Evolutionary conservation across 176 grass and related monocot genomes (phyloP), one percentile per base, ranked within the genome.

Genomic region (Rhynchospora tenuis): DNA sequence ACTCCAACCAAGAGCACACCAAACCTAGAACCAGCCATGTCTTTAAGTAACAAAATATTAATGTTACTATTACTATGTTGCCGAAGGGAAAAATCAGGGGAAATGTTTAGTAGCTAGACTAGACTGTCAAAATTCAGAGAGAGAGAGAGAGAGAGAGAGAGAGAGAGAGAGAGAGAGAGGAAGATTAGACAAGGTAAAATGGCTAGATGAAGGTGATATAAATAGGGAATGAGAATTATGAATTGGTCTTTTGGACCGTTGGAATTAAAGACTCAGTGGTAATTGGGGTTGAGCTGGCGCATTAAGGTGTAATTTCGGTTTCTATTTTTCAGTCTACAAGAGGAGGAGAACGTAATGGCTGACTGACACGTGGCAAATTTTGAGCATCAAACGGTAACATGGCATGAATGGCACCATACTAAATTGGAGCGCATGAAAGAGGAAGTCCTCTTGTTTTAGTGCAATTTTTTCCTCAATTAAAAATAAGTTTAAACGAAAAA

Each of bases 361-460:
- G 11, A 26, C 17, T 81, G 59, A 82, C 79, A 82, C 55, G 55
- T 82, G 56, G 29, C 79, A 26, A 48, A 29, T 82, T 64, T 50
- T 50, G 43, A 48, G 31, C 23, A 82, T 82, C 79, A 42, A 82
- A 82, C 79, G 79, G 79, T 82, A 82, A 82, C 20, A 45, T 65
- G 33, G 58, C 59, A 27, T 82, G 59, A 64, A 64, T 82, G 33
- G 20, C 61, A 82, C 38, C 43, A 14, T 64, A 44, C 22, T 52
- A 3, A 64, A 65, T 61, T 82, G 8, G 42, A 26, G 65, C 38
- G 59, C 20, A 28, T 80, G 75, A 14, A 73, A 23, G 12, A 48
- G 10, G 11, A 50, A 26, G 44, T 50, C 19, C 7, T 73, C 22
- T 73, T 74, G 11, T 50, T 72, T 23, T 26, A 8, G 4, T 52